Evolutionary conservation across 2,329 filamentous ascomycete genomes (phyloP).

Genomic region (Pseudopyricularia cyperi): DNA sequence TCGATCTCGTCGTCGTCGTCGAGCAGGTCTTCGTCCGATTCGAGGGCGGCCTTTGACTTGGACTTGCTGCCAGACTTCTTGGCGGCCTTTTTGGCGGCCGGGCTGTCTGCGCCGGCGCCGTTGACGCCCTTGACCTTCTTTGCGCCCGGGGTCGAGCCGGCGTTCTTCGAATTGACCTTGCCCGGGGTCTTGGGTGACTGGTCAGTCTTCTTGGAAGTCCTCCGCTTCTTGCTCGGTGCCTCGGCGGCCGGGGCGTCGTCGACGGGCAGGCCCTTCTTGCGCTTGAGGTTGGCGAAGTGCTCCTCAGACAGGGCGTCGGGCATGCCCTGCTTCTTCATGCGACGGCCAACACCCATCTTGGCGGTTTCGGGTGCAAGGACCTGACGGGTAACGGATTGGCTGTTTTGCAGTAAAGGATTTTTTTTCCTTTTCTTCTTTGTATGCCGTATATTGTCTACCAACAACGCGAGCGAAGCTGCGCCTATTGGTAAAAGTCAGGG

Average conservation of each 20-base stretch:
- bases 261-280: conserved; percentile 64
- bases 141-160: conserved; percentile 15
- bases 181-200: conserved; percentile 19
- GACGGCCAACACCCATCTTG: conserved; percentile 49
- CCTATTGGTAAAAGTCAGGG: background rate
- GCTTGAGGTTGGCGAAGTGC: conserved; percentile 66
- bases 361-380: background rate
- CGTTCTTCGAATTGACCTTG: conserved; percentile 19
- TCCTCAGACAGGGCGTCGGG: conserved; percentile 73
- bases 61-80: background rate
- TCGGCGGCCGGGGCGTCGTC: conserved; percentile 36
- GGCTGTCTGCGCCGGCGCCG: conserved; percentile 12
- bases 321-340: conserved; percentile 90
- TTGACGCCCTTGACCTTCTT: conserved; percentile 24
- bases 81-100: conserved; percentile 14
- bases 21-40: conserved; percentile 29
- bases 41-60: conserved; percentile 8
- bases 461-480: background rate
- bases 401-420: background rate
- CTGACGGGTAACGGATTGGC: no score
- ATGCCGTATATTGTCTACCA: background rate
- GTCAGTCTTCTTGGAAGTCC: conserved; percentile 21
- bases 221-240: conserved; percentile 46
- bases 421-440: background rate
- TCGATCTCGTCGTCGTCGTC: conserved; percentile 30